A percentile compares a stretch with the other conserved stretches of the same genome.
Evolutionary conservation across 257 asterid genomes (phyloP).

Genomic region (Gentiana dahurica): DNA sequence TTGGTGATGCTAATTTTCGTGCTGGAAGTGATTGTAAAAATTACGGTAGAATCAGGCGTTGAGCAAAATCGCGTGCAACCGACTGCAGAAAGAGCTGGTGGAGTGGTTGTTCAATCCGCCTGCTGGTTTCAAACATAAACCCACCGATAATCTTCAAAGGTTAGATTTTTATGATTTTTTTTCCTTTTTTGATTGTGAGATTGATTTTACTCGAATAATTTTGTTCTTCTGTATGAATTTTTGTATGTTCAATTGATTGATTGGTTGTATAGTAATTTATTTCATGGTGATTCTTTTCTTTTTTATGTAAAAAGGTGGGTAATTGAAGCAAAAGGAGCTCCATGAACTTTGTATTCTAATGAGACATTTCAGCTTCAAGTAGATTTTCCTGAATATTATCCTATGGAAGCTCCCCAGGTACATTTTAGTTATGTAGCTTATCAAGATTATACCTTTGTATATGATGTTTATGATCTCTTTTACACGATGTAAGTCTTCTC

Average conservation of each 20-base stretch:
- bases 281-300: too few relatives aligned
- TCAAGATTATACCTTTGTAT: too few relatives aligned
- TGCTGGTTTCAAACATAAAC: slow-evolving; percentile 75
- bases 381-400: slow-evolving; percentile 47
- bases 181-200: too few relatives aligned
- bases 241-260: background rate
- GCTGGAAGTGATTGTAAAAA: background rate
- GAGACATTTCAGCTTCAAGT: slow-evolving; percentile 45
- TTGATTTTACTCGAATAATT: background rate
- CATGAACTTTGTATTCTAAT: slow-evolving; percentile 30
- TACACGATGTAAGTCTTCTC: too few relatives aligned
- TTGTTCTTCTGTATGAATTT: background rate
- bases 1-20: background rate
- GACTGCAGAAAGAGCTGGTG: slow-evolving; percentile 88
- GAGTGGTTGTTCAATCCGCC: slow-evolving; percentile 99
- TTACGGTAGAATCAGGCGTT: slow-evolving; percentile 34
- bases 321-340: slow-evolving; percentile 41
- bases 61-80: slow-evolving; percentile 97
- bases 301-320: slow-evolving; percentile 27
- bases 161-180: slow-evolving; percentile 5
- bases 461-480: too few relatives aligned
- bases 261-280: slow-evolving; percentile 4
- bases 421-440: background rate
- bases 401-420: slow-evolving; percentile 53
- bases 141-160: slow-evolving; percentile 94